Evolutionary conservation across 495 filamentous ascomycete species (phyloP), one percentile per base, ranked within the genome.

Genomic region (Penicillium alfredii): DNA sequence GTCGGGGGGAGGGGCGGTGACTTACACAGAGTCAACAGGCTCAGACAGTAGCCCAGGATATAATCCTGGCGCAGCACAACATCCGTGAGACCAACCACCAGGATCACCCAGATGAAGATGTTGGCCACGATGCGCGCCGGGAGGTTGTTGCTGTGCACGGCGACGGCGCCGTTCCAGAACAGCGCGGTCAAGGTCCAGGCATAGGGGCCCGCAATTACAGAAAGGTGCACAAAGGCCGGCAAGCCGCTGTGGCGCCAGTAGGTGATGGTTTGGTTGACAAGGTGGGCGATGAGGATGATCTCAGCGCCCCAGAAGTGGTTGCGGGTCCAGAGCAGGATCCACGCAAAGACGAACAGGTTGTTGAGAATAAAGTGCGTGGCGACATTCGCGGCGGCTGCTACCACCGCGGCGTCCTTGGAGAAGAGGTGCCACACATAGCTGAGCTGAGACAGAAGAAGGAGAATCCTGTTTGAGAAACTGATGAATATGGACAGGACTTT

Each of bases 101-200:
- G 64, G 38, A 90, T 78, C 15, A 76, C 76, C 88, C 88, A 95
- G 53, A 94, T 81, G 34, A 84, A 82, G 42, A 94, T 64, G 45
- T 94, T 93, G 8, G 86, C 88, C 8, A 90, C 70, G 42, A 93
- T 80, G 8, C 84, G 66, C 1, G 82, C 81, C 6, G 80, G 66
- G 1, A 86, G 53, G 23, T 56, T 69, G 35, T 81, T 68, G 25
- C 64, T 65, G 35, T 68, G 43, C 10, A 88, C 77, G 51, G 80
- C 81, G 33, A 86, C 82, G 4, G 88, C 85, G 4, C 88, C 88
- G 45, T 87, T 83, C 83, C 85, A 93, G 66, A 86, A 86, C 20
- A 94, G 64, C 21, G 84, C 81, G 19, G 88, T 79, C 44, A 88
- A 79, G 0, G 80, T 83, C 82, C 84, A 95, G 4, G 86, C 86